phyloP scores from a whole-genome alignment of 2,329 filamentous ascomycete species.

The Fusarium palustre region DNA sequence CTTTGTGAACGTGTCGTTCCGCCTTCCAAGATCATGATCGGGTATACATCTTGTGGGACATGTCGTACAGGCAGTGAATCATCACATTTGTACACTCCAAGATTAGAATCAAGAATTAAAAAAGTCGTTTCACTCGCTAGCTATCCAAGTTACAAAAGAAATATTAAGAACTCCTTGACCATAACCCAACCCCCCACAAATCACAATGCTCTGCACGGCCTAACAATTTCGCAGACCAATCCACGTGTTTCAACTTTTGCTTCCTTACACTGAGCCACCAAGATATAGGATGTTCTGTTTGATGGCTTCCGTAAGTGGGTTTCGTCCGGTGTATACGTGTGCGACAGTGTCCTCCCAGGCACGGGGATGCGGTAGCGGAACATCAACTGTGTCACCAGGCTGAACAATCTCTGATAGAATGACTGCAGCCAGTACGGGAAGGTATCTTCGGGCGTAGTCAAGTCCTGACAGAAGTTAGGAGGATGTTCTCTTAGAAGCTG shows the following conservation, averaged over 20 bases:
- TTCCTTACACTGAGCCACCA: constrained; percentile 59
- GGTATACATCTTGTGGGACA: background rate
- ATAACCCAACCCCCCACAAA: background rate
- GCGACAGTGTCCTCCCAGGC: constrained; percentile 67
- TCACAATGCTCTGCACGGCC: background rate
- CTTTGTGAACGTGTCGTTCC: background rate
- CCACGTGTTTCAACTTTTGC: background rate
- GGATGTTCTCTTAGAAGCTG: background rate
- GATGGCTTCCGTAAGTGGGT: constrained; percentile 58
- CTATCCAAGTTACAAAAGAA: constrained; percentile 2
- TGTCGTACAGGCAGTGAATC: too few relatives aligned
- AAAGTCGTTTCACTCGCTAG: constrained; percentile 1
- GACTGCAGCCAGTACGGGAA: constrained; percentile 67
- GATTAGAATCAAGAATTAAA: background rate
- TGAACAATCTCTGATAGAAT: constrained; percentile 65
- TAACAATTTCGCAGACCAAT: background rate
- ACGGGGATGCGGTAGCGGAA: constrained; percentile 68
- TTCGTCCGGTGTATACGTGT: constrained; percentile 66
- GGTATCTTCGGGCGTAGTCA: constrained; percentile 50
- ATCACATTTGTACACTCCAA: too few relatives aligned
- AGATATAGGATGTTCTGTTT: constrained; percentile 66
- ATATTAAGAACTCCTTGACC: background rate
- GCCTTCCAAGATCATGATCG: too few relatives aligned
- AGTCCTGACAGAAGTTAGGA: constrained; percentile 43
- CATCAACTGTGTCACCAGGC: constrained; percentile 65